A percentile compares a stretch with the other conserved stretches of the same genome.
phyloP scores from a whole-genome alignment of 805 yeast species.

The Priceomyces melissophilus region DNA sequence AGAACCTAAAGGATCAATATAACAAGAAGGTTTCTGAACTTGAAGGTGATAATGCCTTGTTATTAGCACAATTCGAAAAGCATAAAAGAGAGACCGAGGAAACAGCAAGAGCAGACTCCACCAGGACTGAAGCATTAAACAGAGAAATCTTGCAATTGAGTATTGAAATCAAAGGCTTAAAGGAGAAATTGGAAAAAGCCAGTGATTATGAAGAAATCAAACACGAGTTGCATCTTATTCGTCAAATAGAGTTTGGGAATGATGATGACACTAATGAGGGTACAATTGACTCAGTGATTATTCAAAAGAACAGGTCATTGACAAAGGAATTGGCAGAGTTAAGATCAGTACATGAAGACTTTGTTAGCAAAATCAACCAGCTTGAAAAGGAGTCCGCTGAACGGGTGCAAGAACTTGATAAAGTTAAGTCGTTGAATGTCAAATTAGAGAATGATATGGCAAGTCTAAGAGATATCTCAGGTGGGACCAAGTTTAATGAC shows the following conservation, averaged over 20 bases:
- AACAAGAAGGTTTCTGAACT: constrained; percentile 49
- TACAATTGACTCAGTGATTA: constrained; percentile 55
- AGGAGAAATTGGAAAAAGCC: constrained; percentile 46
- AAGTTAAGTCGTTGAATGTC: constrained; percentile 45
- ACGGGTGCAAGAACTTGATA: constrained; percentile 35
- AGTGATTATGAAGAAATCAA: constrained; percentile 80
- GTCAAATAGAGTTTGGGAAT: constrained; percentile 71
- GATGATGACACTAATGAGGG: constrained; percentile 32
- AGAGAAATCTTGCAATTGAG: constrained; percentile 47
- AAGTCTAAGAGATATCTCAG: constrained; percentile 44
- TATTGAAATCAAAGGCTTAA: constrained; percentile 50
- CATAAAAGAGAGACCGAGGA: constrained; percentile 31
- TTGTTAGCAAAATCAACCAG: constrained; percentile 35
- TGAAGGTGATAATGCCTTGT: constrained; percentile 66
- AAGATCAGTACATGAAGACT: constrained; percentile 55
- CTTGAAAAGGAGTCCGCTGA: constrained; percentile 37
- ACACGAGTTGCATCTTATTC: constrained; percentile 66
- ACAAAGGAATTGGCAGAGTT: constrained; percentile 65
- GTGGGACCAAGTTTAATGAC: constrained; percentile 49
- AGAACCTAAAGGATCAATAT: constrained; percentile 37
- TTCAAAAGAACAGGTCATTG: constrained; percentile 69
- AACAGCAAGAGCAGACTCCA: constrained; percentile 20
- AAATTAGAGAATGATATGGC: constrained; percentile 75
- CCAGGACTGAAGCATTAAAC: constrained; percentile 35
- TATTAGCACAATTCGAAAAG: constrained; percentile 57